Conservation (phyloP, 129 eudicot genomes). For the Helichrysum umbraculigerum region DNA sequence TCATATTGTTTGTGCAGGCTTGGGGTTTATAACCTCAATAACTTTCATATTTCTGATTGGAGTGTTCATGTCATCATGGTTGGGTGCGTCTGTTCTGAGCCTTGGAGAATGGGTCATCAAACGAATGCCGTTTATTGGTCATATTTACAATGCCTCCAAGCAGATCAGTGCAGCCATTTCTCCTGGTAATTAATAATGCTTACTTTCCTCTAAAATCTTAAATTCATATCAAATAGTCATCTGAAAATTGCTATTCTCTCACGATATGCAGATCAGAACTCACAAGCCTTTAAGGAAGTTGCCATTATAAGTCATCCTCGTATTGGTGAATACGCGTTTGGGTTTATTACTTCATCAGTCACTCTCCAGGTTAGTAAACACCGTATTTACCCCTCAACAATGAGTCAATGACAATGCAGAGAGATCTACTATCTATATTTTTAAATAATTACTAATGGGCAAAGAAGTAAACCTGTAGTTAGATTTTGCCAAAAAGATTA, state of each 20-base stretch:
- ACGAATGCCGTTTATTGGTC: slow-evolving; percentile 80
- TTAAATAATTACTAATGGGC: too few species aligned
- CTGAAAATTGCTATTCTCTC: slow-evolving; percentile 10
- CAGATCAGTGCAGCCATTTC: slow-evolving; percentile 87
- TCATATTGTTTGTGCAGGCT: slow-evolving; percentile 40
- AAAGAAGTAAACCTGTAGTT: not conserved
- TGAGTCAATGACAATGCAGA: not conserved
- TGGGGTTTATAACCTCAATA: slow-evolving; percentile 77
- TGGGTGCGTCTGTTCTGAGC: slow-evolving; percentile 76
- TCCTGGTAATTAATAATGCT: slow-evolving; percentile 47
- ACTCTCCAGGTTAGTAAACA: slow-evolving; percentile 56
- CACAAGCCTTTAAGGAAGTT: slow-evolving; percentile 85
- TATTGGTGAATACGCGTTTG: slow-evolving; percentile 89
- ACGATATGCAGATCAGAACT: slow-evolving; percentile 65
- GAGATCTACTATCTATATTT: not conserved
- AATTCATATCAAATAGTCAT: not conserved
- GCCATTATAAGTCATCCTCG: slow-evolving; percentile 92
- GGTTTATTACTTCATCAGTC: slow-evolving; percentile 85
- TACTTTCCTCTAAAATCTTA: not conserved
- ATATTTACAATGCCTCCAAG: slow-evolving; percentile 79
- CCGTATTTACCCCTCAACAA: slow-evolving; percentile 14
- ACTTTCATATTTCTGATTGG: slow-evolving; percentile 78
- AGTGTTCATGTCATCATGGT: slow-evolving; percentile 91
- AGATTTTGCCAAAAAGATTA: not conserved
- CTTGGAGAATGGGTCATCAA: slow-evolving; percentile 87